Conservation (phyloP, 1,284 basidiomycete species). For the Cystobasidium sp. region DNA sequence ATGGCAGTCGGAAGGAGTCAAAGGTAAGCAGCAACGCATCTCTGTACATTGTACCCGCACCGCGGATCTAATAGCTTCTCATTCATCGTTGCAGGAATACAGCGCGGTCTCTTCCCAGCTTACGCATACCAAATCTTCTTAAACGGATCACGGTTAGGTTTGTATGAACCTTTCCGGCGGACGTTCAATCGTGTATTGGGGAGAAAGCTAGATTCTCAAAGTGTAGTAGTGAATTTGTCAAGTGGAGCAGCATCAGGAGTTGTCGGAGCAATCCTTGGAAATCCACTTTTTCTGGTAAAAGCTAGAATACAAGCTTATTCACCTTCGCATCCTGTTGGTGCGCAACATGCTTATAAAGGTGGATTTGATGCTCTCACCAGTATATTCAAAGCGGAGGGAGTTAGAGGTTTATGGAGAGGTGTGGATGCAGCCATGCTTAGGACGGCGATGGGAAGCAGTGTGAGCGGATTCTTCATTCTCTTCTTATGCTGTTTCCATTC, state of each 20-base stretch:
- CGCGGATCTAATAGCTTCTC: background rate
- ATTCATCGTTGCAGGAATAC: conserved; percentile 68
- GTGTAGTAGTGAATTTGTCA: conserved; percentile 47
- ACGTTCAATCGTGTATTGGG: conserved; percentile 74
- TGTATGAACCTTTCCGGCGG: conserved; percentile 90
- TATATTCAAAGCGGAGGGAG: conserved; percentile 77
- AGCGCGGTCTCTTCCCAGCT: conserved; percentile 89
- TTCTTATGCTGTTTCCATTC: background rate
- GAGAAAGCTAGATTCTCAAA: conserved; percentile 36
- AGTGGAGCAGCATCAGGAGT: conserved; percentile 47
- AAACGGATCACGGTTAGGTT: conserved; percentile 92
- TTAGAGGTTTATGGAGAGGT: conserved; percentile 81
- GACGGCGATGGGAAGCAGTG: conserved; percentile 90
- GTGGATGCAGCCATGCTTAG: conserved; percentile 91
- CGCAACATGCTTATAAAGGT: conserved; percentile 87
- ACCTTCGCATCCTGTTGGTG: conserved; percentile 87
- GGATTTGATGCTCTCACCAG: conserved; percentile 78
- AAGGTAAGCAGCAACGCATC: conserved; percentile 6
- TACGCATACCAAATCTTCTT: conserved; percentile 92
- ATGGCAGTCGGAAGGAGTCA: conserved; percentile 83
- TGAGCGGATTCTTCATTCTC: conserved; percentile 54
- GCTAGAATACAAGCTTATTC: conserved; percentile 98
- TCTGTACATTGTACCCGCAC: background rate
- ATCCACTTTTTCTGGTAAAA: conserved; percentile 94
- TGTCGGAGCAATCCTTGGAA: conserved; percentile 74